A percentile compares a stretch with the other conserved stretches of the same genome.
Conservation (phyloP, 805 yeast genomes). For the Sugiyamaella americana region DNA sequence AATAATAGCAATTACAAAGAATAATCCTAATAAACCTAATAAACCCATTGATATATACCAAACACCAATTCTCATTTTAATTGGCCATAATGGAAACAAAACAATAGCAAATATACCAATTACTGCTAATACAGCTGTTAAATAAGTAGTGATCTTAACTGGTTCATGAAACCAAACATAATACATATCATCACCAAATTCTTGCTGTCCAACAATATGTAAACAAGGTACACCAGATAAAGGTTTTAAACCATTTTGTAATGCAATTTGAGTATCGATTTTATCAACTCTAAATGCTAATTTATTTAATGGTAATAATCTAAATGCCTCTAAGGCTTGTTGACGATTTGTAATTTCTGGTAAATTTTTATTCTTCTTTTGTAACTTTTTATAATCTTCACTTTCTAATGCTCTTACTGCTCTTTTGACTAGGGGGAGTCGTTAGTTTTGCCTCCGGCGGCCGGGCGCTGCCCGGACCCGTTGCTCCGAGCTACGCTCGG, state of each 20-base stretch:
- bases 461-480: too few species aligned
- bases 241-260: slow-evolving; percentile 68
- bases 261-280: slow-evolving; percentile 50
- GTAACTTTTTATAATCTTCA: slow-evolving; percentile 55
- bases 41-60: slow-evolving; percentile 82
- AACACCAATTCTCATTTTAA: slow-evolving; percentile 78
- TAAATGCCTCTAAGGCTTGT: slow-evolving; percentile 57
- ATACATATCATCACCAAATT: slow-evolving; percentile 45
- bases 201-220: slow-evolving; percentile 33
- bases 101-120: slow-evolving; percentile 57
- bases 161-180: slow-evolving; percentile 79
- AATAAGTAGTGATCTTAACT: slow-evolving; percentile 56
- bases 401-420: slow-evolving; percentile 70
- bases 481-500: too few species aligned
- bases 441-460: slow-evolving; percentile 2
- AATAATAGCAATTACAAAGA: slow-evolving; percentile 73
- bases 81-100: slow-evolving; percentile 94
- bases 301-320: slow-evolving; percentile 63
- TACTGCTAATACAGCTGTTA: slow-evolving; percentile 60
- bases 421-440: slow-evolving; percentile 47
- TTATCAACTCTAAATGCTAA: slow-evolving; percentile 72
- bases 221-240: slow-evolving; percentile 48
- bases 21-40: slow-evolving; percentile 64
- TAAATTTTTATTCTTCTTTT: slow-evolving; percentile 38
- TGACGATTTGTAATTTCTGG: slow-evolving; percentile 47